phyloP scores from a whole-genome alignment of 1,284 basidiomycete genomes.

The Coniferiporia sulphurascens region DNA sequence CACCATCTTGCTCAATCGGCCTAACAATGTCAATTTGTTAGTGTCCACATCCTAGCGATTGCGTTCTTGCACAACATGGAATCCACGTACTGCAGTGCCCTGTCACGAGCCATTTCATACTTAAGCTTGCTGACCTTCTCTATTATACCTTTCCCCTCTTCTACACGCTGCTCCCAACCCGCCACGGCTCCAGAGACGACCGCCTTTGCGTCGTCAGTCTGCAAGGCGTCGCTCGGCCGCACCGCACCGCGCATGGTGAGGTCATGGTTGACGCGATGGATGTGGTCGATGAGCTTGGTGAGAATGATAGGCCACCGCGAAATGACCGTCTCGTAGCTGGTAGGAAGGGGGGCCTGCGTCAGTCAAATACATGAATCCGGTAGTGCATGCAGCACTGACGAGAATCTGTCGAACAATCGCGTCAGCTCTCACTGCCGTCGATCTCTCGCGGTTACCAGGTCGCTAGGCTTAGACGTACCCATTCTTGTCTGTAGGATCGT shows the following conservation, averaged over 20 bases:
- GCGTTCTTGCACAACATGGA: background rate
- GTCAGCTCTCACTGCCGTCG: background rate
- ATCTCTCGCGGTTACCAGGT: conserved; percentile 16
- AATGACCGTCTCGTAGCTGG: conserved; percentile 53
- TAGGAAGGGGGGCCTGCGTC: too few relatives aligned
- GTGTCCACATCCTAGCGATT: background rate
- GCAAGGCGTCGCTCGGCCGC: too few relatives aligned
- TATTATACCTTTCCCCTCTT: conserved; percentile 80
- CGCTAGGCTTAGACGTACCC: too few relatives aligned
- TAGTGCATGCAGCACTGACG: conserved; percentile 38
- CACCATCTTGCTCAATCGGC: conserved; percentile 68
- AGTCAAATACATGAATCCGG: conserved; percentile 11
- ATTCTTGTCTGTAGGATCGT: conserved; percentile 60
- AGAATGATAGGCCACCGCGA: conserved; percentile 89
- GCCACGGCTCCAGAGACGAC: conserved; percentile 8
- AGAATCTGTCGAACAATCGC: conserved; percentile 41
- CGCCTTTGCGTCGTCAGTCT: too few relatives aligned
- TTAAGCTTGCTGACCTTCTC: conserved; percentile 77
- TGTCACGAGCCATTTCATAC: conserved; percentile 86
- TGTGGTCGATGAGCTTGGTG: conserved; percentile 71
- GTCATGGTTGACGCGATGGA: conserved; percentile 56
- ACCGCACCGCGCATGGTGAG: too few relatives aligned
- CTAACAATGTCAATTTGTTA: conserved; percentile 34
- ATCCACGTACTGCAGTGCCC: conserved; percentile 57
- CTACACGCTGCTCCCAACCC: conserved; percentile 38